Evolutionary conservation across 129 eudicot species (phyloP), one percentile per base, ranked within the genome.

Genomic region (Escallonia rubra): DNA sequence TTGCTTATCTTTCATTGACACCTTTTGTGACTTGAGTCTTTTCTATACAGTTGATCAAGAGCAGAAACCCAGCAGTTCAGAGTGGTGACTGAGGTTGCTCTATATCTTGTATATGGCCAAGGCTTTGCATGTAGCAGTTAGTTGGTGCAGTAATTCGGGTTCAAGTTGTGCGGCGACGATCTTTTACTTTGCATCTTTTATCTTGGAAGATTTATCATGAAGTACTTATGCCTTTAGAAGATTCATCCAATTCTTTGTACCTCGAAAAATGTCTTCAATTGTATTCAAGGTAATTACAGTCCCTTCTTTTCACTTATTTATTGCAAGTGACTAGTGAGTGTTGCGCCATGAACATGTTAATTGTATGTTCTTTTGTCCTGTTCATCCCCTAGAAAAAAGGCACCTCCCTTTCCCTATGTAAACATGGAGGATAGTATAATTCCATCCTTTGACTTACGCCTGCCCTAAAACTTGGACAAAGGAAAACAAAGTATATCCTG

Each of bases 21-120:
- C 46, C 57, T 13, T 13, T 41, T 72, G 39, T 56, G 10, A 39
- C 53, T 38, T 57, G 8, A 40, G 42, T 68, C 23, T 11, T 65
- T 10, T 59, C 72, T 64, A 61, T 54, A 70, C 84, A 81, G 96
- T 63, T 89, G 74, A 81, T 83, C 77, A 89, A 81, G 82, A 72
- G 59, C 55, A 79, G 85, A 54, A 78, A 76, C 64, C 79, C 89
- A 66, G 86, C 79, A 51, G 73, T 82, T 72, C 78, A 34, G 69
- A 69, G 71, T 12, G 82, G 72, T 61, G 78, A 71, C 52, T 74
- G 64, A 46, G 81, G 16, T 47, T 51, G 65, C 14, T 47, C 58
- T 51, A 47, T 68, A 68, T 58, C 74, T 44, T 47, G 43, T 67
- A 53, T 10, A 47, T 34, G 64, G 66, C 56, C 70, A 41, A 56